Conservation (phyloP, 2,329 filamentous ascomycete species). For the Ramichloridium luteum region DNA sequence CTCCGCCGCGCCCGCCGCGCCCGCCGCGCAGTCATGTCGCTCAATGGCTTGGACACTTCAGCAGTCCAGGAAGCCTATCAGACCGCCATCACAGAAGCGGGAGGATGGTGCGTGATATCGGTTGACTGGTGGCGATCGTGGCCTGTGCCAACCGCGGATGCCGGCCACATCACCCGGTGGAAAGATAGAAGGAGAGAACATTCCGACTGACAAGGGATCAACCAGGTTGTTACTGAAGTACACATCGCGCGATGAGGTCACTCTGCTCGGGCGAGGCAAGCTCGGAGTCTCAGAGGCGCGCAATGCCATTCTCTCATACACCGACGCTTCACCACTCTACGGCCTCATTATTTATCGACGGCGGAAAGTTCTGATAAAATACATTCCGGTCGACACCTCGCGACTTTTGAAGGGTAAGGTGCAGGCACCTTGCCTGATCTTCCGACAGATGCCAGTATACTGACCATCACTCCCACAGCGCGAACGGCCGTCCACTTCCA, state of each 20-base stretch:
- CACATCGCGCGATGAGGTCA: conserved; percentile 73
- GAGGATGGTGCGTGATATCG: conserved; percentile 94
- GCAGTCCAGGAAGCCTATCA: conserved; percentile 77
- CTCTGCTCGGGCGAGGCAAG: conserved; percentile 61
- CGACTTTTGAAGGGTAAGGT: conserved; percentile 76
- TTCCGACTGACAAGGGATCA: conserved; percentile 9
- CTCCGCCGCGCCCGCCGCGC: conserved; percentile 8
- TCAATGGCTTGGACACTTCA: conserved; percentile 82
- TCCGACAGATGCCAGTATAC: too few relatives aligned
- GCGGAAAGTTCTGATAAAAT: conserved; percentile 84
- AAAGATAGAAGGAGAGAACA: background rate
- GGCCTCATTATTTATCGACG: conserved; percentile 83
- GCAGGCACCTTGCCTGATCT: too few relatives aligned
- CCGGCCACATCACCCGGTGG: background rate
- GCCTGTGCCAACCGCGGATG: conserved; percentile 1
- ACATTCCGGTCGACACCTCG: conserved; percentile 81
- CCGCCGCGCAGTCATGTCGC: conserved; percentile 68
- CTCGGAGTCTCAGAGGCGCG: conserved; percentile 78
- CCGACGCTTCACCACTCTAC: conserved; percentile 78
- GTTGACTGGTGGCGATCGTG: background rate
- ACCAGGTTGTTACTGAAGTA: conserved; percentile 91
- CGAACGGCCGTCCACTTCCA: conserved; percentile 63
- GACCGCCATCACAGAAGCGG: conserved; percentile 64
- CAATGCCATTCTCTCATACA: conserved; percentile 62
- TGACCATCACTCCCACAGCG: conserved; percentile 41